Conservation (phyloP, 2,329 filamentous ascomycete species). For the Ustulina deusta region DNA sequence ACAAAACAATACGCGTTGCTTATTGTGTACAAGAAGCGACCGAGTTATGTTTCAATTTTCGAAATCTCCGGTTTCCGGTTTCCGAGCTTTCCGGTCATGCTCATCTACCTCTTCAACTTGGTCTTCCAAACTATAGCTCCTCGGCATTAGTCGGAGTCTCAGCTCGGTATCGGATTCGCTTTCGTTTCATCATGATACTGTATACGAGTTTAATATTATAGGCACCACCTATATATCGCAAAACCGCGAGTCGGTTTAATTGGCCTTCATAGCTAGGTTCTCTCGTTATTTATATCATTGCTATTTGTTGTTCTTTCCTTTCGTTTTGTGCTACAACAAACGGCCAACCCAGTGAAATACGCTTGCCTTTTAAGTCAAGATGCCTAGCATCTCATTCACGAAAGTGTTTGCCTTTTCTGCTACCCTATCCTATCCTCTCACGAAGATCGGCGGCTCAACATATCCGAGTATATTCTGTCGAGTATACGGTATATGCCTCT, state of each 20-base stretch:
- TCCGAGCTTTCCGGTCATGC: conserved; percentile 1
- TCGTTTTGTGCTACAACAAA: neutral
- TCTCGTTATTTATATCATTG: neutral
- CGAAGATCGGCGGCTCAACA: conserved; percentile 18
- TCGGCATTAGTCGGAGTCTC: neutral
- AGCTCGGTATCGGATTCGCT: conserved; percentile 31
- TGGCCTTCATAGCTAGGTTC: neutral
- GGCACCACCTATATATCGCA: neutral
- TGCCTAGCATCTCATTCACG: conserved; percentile 17
- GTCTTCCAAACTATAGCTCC: no score
- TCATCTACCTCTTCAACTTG: neutral
- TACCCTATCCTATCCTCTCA: conserved; percentile 32
- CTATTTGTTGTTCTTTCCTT: no score
- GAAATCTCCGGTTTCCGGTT: neutral
- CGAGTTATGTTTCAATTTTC: neutral
- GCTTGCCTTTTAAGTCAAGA: conserved; percentile 24
- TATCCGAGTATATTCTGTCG: conserved; percentile 27
- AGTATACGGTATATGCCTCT: conserved; percentile 18
- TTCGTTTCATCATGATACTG: neutral
- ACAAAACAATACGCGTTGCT: neutral
- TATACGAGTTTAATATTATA: neutral
- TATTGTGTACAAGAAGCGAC: neutral
- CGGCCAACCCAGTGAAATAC: neutral
- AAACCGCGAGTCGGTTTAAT: neutral
- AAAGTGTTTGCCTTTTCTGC: conserved; percentile 22